phyloP scores from a whole-genome alignment of 2,329 filamentous ascomycete species.

The Colletotrichum trifolii region DNA sequence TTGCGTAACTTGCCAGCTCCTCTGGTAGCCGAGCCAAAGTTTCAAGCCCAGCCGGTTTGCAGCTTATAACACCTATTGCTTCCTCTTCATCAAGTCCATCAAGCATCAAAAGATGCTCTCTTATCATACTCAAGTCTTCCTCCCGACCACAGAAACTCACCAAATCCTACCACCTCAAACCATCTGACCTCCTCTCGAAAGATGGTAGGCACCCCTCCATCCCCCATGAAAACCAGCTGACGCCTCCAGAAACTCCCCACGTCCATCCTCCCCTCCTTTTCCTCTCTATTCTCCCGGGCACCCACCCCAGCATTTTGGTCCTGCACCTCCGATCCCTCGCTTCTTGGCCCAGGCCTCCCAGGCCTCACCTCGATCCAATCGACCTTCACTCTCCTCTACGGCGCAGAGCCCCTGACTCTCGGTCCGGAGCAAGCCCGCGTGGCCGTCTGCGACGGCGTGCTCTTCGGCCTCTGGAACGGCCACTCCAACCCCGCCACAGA shows the following conservation, averaged over 20 bases:
- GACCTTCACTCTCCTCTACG: slow-evolving; percentile 15
- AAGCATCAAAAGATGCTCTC: no score
- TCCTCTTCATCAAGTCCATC: no score
- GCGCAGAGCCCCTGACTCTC: background rate
- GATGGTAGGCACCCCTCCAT: background rate
- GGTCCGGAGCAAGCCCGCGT: slow-evolving; percentile 13
- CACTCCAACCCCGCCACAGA: slow-evolving; percentile 5
- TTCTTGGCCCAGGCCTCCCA: background rate
- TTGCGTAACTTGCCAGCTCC: background rate
- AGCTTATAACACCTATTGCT: background rate
- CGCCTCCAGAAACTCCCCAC: background rate
- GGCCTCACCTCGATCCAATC: background rate
- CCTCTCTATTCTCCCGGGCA: background rate
- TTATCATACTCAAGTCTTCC: background rate
- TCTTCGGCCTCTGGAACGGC: slow-evolving; percentile 32
- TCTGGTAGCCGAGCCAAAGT: background rate
- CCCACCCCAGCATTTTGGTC: background rate
- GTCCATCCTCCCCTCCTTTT: background rate
- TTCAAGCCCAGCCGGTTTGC: background rate
- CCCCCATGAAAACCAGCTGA: background rate
- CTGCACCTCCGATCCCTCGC: background rate
- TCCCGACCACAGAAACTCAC: background rate
- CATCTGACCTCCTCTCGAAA: background rate
- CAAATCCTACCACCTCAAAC: background rate
- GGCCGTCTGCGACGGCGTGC: slow-evolving; percentile 19